Evolutionary conservation across 805 yeast genomes (phyloP).

Genomic region (Helenozyma rhizophorensis): DNA sequence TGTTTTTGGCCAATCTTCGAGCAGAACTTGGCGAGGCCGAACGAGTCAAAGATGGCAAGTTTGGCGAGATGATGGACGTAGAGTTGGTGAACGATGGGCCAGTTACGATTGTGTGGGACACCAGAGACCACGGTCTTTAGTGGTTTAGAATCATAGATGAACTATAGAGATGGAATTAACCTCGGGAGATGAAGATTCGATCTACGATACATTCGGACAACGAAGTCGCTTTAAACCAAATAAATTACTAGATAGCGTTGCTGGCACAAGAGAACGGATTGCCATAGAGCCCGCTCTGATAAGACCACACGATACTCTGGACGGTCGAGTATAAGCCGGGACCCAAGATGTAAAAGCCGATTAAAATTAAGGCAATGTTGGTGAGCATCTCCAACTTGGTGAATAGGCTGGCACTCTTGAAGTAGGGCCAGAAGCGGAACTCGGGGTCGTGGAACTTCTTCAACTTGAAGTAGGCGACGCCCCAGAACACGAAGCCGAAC

Average conservation of each 20-base stretch:
- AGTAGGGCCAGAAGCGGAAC: conserved; percentile 21
- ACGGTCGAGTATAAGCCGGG: conserved; percentile 57
- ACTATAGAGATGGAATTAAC: background rate
- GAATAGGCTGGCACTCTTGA: conserved; percentile 19
- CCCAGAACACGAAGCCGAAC: conserved; percentile 65
- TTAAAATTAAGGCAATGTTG: conserved; percentile 35
- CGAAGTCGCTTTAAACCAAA: background rate
- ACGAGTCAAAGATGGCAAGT: conserved; percentile 79
- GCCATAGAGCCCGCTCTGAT: conserved; percentile 46
- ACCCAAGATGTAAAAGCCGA: conserved; percentile 54
- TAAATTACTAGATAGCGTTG: conserved; percentile 20
- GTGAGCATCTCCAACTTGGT: conserved; percentile 35
- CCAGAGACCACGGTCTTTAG: conserved; percentile 39
- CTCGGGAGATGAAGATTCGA: background rate
- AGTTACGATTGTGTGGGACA: conserved; percentile 79
- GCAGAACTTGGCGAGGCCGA: conserved; percentile 50
- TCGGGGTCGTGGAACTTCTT: conserved; percentile 19
- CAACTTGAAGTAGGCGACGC: conserved; percentile 50
- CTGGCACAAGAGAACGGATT: conserved; percentile 48
- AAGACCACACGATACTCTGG: conserved; percentile 50
- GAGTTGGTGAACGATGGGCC: conserved; percentile 89
- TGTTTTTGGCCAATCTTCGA: conserved; percentile 46
- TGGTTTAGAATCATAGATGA: too few species aligned
- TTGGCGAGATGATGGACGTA: conserved; percentile 98
- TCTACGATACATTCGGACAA: background rate